phyloP scores from a whole-genome alignment of 2,329 filamentous ascomycete genomes.

The Paecilomyces niveus region DNA sequence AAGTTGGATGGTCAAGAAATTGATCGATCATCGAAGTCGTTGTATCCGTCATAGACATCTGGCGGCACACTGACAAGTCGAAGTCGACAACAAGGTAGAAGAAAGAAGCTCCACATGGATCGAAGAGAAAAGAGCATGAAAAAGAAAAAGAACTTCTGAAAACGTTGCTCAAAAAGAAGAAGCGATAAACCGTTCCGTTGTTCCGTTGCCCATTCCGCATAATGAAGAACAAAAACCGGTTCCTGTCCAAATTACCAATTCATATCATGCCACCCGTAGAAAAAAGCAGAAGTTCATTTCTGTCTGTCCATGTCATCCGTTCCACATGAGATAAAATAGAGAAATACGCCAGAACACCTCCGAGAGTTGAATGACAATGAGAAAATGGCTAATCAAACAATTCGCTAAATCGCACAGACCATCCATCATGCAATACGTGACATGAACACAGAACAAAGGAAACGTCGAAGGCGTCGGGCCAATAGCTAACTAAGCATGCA shows the following conservation, averaged over 20 bases:
- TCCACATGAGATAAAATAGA: not conserved
- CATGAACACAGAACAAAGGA: slow-evolving; percentile 13
- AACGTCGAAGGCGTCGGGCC: slow-evolving; percentile 11
- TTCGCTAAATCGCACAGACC: slow-evolving; percentile 3
- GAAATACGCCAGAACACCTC: not conserved
- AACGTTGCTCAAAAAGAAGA: slow-evolving; percentile 30
- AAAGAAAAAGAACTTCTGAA: slow-evolving; percentile 21
- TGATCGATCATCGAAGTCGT: not conserved
- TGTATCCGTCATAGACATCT: too few species aligned
- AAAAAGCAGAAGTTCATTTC: slow-evolving; percentile 2
- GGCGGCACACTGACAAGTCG: not conserved
- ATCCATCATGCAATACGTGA: slow-evolving; percentile 1
- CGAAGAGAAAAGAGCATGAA: slow-evolving; percentile 18
- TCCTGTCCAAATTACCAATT: slow-evolving; percentile 8
- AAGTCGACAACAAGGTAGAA: slow-evolving; percentile 9
- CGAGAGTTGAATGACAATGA: not conserved
- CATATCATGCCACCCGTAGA: slow-evolving; percentile 8
- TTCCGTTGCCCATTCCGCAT: not conserved
- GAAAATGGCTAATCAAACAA: slow-evolving; percentile 5
- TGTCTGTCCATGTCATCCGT: not conserved
- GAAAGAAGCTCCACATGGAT: slow-evolving; percentile 6
- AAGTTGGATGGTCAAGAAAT: not conserved
- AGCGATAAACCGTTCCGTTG: slow-evolving; percentile 7
- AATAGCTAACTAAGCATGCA: slow-evolving; percentile 4
- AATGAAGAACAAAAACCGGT: slow-evolving; percentile 5